Base-by-base conservation (phyloP, 805 yeast genomes). In the Kazachstania martiniae region DNA sequence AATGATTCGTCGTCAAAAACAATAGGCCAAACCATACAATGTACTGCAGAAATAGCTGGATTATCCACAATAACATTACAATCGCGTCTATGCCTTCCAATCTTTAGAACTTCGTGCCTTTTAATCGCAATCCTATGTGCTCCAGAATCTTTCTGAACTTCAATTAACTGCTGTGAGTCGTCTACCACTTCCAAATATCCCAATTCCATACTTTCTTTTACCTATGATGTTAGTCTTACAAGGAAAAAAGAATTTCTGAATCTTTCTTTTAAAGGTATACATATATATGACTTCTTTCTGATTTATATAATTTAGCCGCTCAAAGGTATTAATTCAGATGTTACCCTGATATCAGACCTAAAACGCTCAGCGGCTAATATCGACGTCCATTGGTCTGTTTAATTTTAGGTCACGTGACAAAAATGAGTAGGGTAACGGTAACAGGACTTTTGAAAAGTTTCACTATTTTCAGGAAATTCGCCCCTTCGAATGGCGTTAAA, bases 11-110 rank as follows among this genome's bases (percentile, higher is more conserved):
- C 62, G 44, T 73, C 78, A 46, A 74, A 74, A 26, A 65, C 56
- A 4, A 66, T 54, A 0, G 58, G 51, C 75, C 75, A 70, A 4
- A 70, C 40, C 6, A 53, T 40, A 33, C 71, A 72, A 42, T 74
- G 81, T 0, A 55, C 34, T 2, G 59, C 42, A 1, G 78, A 72
- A 2, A 72, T 51, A 2, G 62, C 54, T 0, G 61, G 56, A 38
- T 66, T 59, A 3, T 46, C 34, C 2, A 67, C 26, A 3, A 57
- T 39, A 5, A 68, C 26, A 5, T 62, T 47, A 35, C 56, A 50
- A 18, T 56, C 59, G 5, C 43, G 37, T 2, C 34, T 36, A 16
- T 53, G 50, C 24, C 79, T 56, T 1, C 79, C 79, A 21, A 71
- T 43, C 24, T 61, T 61, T 3, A 68, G 25, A 3, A 61, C 40